Evolutionary conservation across 768 basidiomycete genomes (phyloP), one percentile per base, ranked within the genome.

Genomic region (Pleurotus cornucopiae): DNA sequence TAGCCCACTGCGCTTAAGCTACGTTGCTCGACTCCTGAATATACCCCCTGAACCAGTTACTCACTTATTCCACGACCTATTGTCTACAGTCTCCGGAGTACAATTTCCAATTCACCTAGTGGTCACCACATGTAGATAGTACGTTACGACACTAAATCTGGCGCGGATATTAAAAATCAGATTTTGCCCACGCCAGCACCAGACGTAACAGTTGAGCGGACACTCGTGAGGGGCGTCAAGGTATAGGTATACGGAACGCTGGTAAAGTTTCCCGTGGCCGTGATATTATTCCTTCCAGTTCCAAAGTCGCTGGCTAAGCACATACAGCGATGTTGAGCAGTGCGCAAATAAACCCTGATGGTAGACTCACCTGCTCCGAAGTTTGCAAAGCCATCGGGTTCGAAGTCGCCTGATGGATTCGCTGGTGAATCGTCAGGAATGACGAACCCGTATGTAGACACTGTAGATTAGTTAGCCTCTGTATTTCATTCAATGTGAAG

Each of bases 391-490:
- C 62, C 63, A 46, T 64, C 63, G n/a, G 57, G 57, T 48, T 64
- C 63, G 55, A 61, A 60, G 39, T 64, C 63, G 14, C 63, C 63
- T n/a, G 46, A 40, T 1, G 63, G 63, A 23, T 61, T 51, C 4
- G 39, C 55, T 20, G 63, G 63, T 1, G 63, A 64, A 55, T 64
- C 63, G 41, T 64, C 63, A 30, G 63, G 63, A 23, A 64, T 64
- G 6, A 64, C 63, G 30, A 64, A 61, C n/a, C 63, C 63, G 45
- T 63, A 64, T 0, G 63, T 64, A 6, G 63, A 62, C 11, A 64
- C 60, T 63, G 34, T n/a, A 11, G 23, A 7, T 18, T 0, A 26
- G n/a, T 6, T 16, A 14, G 18, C 5, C 16, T 18, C 9, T n/a
- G 12, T n/a, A 20, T 3, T 18, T 12, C 5, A n/a, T 18, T 9